These are phyloP conservation scores for Hemisphaericaspora xylanilytica DNA, from an alignment of 1,139 yeast species.

Conservation along the genomic window DNA sequence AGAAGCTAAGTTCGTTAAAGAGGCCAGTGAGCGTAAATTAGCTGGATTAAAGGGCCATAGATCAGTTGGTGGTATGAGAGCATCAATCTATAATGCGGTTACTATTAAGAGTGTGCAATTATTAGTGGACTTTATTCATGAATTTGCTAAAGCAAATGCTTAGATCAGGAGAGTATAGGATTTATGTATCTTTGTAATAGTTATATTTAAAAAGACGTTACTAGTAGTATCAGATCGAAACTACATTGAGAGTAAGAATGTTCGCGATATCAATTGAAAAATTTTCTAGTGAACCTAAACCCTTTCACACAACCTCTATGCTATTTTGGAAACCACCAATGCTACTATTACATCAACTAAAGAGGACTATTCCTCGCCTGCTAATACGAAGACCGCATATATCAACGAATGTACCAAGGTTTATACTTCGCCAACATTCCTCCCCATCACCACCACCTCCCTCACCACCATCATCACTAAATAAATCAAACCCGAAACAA, in stretches of 20 bases:
- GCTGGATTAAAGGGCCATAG: slow-evolving; percentile 92
- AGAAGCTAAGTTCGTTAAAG: slow-evolving; percentile 66
- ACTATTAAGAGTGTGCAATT: slow-evolving; percentile 58
- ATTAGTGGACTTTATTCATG: slow-evolving; percentile 56
- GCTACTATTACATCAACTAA: background rate
- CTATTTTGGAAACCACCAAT: background rate
- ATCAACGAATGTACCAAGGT: background rate
- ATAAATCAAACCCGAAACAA: slow-evolving; percentile 20
- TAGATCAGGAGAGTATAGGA: background rate
- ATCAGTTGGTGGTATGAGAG: slow-evolving; percentile 96
- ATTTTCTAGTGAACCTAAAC: too few relatives aligned
- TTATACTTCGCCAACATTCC: background rate
- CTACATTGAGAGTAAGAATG: too few relatives aligned
- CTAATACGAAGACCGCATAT: background rate
- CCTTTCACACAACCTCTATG: too few relatives aligned
- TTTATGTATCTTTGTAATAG: background rate
- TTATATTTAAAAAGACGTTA: too few relatives aligned
- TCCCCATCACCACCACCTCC: background rate
- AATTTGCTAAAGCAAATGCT: slow-evolving; percentile 54
- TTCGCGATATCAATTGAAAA: background rate
- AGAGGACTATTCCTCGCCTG: background rate
- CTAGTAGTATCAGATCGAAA: too few relatives aligned
- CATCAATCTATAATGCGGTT: slow-evolving; percentile 89
- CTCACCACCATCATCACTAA: background rate
- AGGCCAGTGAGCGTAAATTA: slow-evolving; percentile 48